Evolutionary conservation across 768 basidiomycete genomes (phyloP), one percentile per base, ranked within the genome.

Genomic region (Suillus placidus): DNA sequence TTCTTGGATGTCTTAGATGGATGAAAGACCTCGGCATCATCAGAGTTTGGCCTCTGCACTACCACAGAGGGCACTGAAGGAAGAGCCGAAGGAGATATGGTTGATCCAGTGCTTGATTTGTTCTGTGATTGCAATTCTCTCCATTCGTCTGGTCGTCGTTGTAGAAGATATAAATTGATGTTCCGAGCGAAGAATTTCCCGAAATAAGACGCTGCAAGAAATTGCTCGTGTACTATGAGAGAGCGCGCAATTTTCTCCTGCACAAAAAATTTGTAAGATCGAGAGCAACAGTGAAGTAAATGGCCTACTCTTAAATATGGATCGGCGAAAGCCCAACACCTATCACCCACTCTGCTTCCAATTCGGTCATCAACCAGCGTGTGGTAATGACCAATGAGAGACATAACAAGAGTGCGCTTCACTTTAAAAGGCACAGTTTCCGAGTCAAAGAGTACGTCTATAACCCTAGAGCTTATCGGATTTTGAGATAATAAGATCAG

Each of bases 181-280:
- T 87, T 90, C 45, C 90, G 84, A 32, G 87, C 87, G 69, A 99
- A 95, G 81, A 88, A 97, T 74, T 92, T 93, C 32, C 95, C 97
- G 71, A 90, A 97, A 73, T 85, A 90, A 0, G 93, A 94, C 12
- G 82, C 88, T 0, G 88, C 86, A 16, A 99, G 85, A 20, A 82
- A 81, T 38, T 87, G 85, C 66, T 94, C 90, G 66, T 93, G 84
- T 1, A 85, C 78, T 16, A 94, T 78, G 13, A 98, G 81, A 30
- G 92, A 92, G 18, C 87, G 87, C 2, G 91, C 95, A 62, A 99
- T 93, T 77, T 96, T 97, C 79, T 97, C 95, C 94, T 97, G 69
- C 26, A 35, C 26, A 40, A 26, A 14, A 6, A 62, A 38, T 38
- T 66, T 61, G 14, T 51, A 64, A 67, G 13, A 40, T 63, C 51